Evolutionary conservation across 2,329 filamentous ascomycete species (phyloP), one percentile per base, ranked within the genome.

Genomic region (Achaetomium macrosporum): DNA sequence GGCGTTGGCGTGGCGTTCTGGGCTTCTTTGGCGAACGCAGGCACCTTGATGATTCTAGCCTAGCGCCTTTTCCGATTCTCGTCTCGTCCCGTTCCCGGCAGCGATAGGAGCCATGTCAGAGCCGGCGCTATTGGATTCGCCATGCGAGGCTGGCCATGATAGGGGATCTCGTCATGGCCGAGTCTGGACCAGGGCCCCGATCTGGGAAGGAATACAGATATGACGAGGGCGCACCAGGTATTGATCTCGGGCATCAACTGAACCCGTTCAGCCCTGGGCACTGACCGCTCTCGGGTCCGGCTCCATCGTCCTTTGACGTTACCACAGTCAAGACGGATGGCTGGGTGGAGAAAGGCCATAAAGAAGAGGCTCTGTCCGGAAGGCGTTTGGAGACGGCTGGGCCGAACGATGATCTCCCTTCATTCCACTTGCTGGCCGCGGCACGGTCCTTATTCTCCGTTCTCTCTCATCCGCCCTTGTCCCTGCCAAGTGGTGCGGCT

Each of bases 401-500:
- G 19, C 47, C 43, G 39, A 20, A 12, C 25, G 17, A 19, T 42
- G 47, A 44, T 43, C 31, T 36, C 42, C 39, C 20, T 36, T 45
- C 39, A 15, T 8, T 29, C 41, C 35, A 31, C 20, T 20, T 48
- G 37, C 20, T 35, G 44, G 44, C 43, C 19, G 41, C 42, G 41
- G 46, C 42, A 49, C 46, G 42, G 42, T 47, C 40, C 47, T 54
- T 50, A 36, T 47, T 20, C 16, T 35, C 30, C 15, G 25, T 25
- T 25, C 25, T 25, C 25, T 7, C 25, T 25, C 4, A 7, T 4
- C 16, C 8, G 25, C 39, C 43, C 43, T 15, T 47, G 52, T 54
- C 39, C 53, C 42, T 56, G 47, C 54, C 50, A 53, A 53, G 50
- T 19, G 37, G 54, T 53, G 54, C 42, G 48, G 53, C 53, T 55